Conservation (phyloP, 2,329 filamentous ascomycete species). For the Scytalidium sp. region DNA sequence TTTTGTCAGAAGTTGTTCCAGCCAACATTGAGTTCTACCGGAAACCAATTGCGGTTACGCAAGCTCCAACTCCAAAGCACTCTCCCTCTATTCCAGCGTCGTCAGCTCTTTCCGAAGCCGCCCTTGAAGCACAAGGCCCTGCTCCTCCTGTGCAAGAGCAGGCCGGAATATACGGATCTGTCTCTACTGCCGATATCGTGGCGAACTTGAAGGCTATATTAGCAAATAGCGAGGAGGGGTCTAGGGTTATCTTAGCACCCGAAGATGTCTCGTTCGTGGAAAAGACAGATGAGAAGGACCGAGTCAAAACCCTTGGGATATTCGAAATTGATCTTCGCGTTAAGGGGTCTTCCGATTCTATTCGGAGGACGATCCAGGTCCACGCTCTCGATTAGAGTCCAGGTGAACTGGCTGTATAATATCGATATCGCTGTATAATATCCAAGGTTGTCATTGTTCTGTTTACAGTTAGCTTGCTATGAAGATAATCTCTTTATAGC, state of each 20-base stretch:
- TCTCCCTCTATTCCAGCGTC: conserved; percentile 23
- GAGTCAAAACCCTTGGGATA: conserved; percentile 50
- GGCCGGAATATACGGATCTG: conserved; percentile 45
- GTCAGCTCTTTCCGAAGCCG: conserved; percentile 25
- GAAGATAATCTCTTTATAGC: background rate
- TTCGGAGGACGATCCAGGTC: conserved; percentile 40
- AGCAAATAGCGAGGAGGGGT: conserved; percentile 47
- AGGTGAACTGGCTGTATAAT: conserved; percentile 1
- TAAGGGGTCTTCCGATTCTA: conserved; percentile 38
- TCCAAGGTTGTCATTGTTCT: too few relatives aligned
- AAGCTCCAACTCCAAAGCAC: conserved; percentile 32
- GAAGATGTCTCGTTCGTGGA: conserved; percentile 48
- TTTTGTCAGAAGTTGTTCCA: conserved; percentile 21
- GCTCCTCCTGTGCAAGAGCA: conserved; percentile 12
- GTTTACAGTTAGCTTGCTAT: background rate
- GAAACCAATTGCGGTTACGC: conserved; percentile 26
- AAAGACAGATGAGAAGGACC: conserved; percentile 32
- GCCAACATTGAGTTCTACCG: conserved; percentile 25
- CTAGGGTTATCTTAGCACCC: conserved; percentile 44
- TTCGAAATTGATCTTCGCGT: conserved; percentile 49
- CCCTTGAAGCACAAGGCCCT: conserved; percentile 31
- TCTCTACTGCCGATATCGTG: conserved; percentile 50
- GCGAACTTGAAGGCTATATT: conserved; percentile 44
- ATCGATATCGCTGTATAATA: background rate
- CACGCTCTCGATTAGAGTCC: conserved; percentile 30